Base-by-base conservation (phyloP, 208 protist genomes). In the Tetramitus jugosus region DNA sequence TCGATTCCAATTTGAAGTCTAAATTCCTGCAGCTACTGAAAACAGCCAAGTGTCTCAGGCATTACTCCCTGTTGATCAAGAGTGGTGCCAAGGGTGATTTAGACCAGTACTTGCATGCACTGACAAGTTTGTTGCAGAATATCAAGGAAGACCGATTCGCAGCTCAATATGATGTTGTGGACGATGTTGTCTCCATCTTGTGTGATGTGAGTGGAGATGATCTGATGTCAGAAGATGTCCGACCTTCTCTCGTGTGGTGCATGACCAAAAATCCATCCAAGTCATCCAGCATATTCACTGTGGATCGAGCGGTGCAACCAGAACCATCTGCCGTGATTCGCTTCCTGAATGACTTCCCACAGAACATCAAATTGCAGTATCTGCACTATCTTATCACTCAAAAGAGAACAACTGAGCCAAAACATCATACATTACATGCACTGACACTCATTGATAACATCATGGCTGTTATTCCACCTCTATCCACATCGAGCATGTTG, bases 261-360 rank as follows among this genome's bases (percentile, higher is more conserved):
- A 69, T 69, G 23, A 37, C 31, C 26, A 13, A 37, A 8, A 69
- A 69, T 43, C 62, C 62, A 43, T 43, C 26, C 35, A 69, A 69
- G 39, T 29, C 26, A 43, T 29, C 43, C 14, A 39, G 33, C 6
- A 69, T 69, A 43, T 69, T 69, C 39, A 69, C 62, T 20, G 31
- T 20, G 4, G 14, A 13, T 13, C 20, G 62, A 43, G 39, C 31
- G 8, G 43, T 37, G 23, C 31, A 17, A n/a, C 62, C 62, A 8
- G 33, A 37, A 13, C 31, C 37, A 31, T 13, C 20, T 39, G 26
- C 29, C 20, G 62, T 69, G 43, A 43, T 69, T 26, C 35, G 43
- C 26, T 69, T 69, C 35, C 43, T 69, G 35, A 69, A 69, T 29
- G 26, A 29, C 37, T 69, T 45, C n/a, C 62, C 62, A 7, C 62